phyloP scores from a whole-genome alignment of 2,329 filamentous ascomycete species.

The Calonectria pauciramosa region DNA sequence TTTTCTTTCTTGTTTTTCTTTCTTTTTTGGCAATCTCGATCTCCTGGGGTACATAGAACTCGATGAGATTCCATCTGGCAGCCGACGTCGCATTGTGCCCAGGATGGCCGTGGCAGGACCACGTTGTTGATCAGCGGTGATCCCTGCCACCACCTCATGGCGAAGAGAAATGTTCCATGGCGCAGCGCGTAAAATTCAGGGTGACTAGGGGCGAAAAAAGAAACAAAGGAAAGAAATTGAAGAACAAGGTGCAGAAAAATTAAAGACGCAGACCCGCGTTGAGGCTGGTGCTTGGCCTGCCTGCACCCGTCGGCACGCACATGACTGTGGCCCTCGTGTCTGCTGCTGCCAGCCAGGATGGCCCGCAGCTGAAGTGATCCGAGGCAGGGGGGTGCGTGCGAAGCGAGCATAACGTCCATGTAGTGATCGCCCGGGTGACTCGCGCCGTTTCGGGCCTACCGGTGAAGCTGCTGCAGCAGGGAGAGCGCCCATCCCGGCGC shows the following conservation, averaged over 20 bases:
- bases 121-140: neutral
- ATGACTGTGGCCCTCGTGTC: neutral
- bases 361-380: neutral
- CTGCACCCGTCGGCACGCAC: neutral
- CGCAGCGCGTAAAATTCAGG: neutral
- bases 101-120: neutral
- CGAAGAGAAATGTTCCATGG: neutral
- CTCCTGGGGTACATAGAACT: constrained; percentile 14
- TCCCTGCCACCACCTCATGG: neutral
- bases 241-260: neutral
- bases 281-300: neutral
- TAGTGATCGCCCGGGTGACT: constrained; percentile 3
- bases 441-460: constrained; percentile 2
- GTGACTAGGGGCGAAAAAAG: neutral
- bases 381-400: neutral
- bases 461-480: constrained; percentile 1
- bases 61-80: constrained; percentile 18
- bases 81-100: neutral
- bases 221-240: neutral
- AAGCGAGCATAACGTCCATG: neutral
- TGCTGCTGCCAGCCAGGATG: neutral
- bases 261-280: neutral
- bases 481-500: neutral
- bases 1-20: neutral
- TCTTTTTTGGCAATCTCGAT: constrained; percentile 16